Percentiles rank a stretch among this genome's conserved stretches.
phyloP scores from a whole-genome alignment of 2,329 filamentous ascomycete genomes.

The Stachybotrys chlorohalonatus region DNA sequence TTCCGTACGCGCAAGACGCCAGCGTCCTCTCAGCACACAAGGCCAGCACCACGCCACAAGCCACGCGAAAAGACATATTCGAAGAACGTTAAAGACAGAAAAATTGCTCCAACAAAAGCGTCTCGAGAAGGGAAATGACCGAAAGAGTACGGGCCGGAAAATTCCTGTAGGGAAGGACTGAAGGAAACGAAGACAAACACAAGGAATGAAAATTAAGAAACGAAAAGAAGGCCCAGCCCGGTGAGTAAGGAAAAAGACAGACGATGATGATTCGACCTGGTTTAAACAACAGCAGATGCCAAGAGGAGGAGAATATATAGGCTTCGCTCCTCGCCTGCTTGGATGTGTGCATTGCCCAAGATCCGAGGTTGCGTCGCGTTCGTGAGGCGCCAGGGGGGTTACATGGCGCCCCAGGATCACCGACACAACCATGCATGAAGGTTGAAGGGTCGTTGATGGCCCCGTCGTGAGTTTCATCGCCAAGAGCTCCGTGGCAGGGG shows the following conservation, averaged over 20 bases:
- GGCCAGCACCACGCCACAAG: neutral
- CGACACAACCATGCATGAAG: neutral
- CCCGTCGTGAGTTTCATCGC: neutral
- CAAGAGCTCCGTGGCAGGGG: neutral
- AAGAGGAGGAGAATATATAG: neutral
- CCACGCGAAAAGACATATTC: neutral
- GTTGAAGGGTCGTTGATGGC: too few relatives aligned
- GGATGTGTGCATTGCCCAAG: neutral
- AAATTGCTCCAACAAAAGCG: neutral
- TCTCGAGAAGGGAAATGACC: neutral
- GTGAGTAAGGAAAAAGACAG: neutral
- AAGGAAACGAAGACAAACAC: neutral
- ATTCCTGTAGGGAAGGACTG: too few relatives aligned
- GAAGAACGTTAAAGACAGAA: neutral
- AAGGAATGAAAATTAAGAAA: neutral
- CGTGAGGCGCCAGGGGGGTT: neutral
- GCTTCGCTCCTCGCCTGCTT: neutral
- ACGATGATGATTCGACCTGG: neutral
- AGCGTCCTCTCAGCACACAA: conserved; percentile 8
- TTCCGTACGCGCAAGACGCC: conserved; percentile 31
- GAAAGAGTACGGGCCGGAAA: neutral
- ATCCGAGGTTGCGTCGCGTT: neutral
- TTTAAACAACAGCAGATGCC: neutral
- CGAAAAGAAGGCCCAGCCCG: neutral
- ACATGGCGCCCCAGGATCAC: neutral